Evolutionary conservation across 2,329 filamentous ascomycete genomes (phyloP).

Genomic region (Corynespora cassiicola): DNA sequence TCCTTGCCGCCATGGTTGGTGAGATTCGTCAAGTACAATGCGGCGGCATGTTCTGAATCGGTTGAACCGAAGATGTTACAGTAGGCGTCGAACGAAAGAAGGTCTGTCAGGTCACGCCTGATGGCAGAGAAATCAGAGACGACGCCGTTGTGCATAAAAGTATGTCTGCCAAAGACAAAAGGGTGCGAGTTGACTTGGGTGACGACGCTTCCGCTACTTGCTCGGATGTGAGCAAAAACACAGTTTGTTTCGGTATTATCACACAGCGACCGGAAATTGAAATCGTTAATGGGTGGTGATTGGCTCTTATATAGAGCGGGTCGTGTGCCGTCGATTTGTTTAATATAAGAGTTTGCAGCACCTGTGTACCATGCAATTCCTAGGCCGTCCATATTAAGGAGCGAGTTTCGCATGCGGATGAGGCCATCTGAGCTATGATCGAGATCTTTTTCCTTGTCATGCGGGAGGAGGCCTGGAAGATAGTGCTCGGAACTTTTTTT

Average conservation of each 20-base stretch:
- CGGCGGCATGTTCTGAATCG: slow-evolving; percentile 61
- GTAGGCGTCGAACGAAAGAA: slow-evolving; percentile 57
- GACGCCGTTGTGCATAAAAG: slow-evolving; percentile 64
- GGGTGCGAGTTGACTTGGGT: slow-evolving; percentile 61
- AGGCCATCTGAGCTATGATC: slow-evolving; percentile 50
- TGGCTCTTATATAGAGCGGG: slow-evolving; percentile 61
- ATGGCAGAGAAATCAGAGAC: slow-evolving; percentile 56
- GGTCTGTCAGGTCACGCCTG: slow-evolving; percentile 52
- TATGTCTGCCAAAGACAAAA: slow-evolving; percentile 61
- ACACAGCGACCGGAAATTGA: slow-evolving; percentile 61
- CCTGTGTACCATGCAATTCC: slow-evolving; percentile 63
- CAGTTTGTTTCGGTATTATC: slow-evolving; percentile 58
- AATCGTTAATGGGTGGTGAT: slow-evolving; percentile 59
- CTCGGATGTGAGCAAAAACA: slow-evolving; percentile 62
- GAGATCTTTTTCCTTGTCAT: slow-evolving; percentile 48
- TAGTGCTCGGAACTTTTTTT: slow-evolving; percentile 58
- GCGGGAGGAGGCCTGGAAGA: slow-evolving; percentile 59
- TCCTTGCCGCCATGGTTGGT: slow-evolving; percentile 46
- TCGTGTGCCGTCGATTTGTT: slow-evolving; percentile 45
- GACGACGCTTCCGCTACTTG: slow-evolving; percentile 56
- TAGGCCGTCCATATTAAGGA: slow-evolving; percentile 63
- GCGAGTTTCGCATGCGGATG: slow-evolving; percentile 57
- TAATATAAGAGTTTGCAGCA: slow-evolving; percentile 49
- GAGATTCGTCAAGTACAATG: slow-evolving; percentile 56
- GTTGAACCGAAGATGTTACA: slow-evolving; percentile 58